These are phyloP conservation scores for Ogataea methanolica DNA, from an alignment of 805 yeast species.

Conservation along the genomic window DNA sequence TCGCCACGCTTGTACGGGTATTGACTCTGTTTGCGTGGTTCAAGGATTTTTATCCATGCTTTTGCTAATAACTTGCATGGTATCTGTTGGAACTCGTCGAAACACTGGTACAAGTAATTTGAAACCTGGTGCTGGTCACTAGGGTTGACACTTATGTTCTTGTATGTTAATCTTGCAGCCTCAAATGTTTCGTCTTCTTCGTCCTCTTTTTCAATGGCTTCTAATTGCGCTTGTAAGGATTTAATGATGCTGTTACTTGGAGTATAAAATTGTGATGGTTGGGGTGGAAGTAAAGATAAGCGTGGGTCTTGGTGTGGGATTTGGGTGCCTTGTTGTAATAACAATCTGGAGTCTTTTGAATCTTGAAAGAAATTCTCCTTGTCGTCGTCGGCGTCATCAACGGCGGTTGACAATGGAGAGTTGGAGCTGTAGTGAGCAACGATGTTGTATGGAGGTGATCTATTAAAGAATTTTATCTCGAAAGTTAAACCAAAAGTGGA, in stretches of 20 bases:
- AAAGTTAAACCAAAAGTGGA: conserved; percentile 10
- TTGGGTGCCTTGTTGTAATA: too few species aligned
- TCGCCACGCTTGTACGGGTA: conserved; percentile 58
- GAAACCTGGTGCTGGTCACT: conserved; percentile 16
- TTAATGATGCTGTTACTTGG: not conserved
- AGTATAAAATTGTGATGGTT: not conserved
- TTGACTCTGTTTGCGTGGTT: conserved; percentile 60
- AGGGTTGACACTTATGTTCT: conserved; percentile 14
- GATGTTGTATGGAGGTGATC: not conserved
- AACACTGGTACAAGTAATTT: conserved; percentile 25
- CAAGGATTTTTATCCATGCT: conserved; percentile 60
- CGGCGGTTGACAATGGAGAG: too few species aligned
- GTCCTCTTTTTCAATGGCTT: not conserved
- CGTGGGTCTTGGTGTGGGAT: too few species aligned
- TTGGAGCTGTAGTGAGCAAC: not conserved
- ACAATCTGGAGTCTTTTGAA: too few species aligned
- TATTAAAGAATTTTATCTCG: conserved; percentile 3
- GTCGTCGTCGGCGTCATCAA: not conserved
- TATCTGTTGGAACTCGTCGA: conserved; percentile 42
- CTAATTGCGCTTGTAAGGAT: not conserved
- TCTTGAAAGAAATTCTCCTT: not conserved
- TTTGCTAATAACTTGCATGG: conserved; percentile 61
- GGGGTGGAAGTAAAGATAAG: not conserved
- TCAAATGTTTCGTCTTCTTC: conserved; percentile 1
- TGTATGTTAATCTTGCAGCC: conserved; percentile 11